These are phyloP conservation scores for Leccinellum rugosiceps DNA, from an alignment of 768 basidiomycete genomes.

Conservation along the genomic window DNA sequence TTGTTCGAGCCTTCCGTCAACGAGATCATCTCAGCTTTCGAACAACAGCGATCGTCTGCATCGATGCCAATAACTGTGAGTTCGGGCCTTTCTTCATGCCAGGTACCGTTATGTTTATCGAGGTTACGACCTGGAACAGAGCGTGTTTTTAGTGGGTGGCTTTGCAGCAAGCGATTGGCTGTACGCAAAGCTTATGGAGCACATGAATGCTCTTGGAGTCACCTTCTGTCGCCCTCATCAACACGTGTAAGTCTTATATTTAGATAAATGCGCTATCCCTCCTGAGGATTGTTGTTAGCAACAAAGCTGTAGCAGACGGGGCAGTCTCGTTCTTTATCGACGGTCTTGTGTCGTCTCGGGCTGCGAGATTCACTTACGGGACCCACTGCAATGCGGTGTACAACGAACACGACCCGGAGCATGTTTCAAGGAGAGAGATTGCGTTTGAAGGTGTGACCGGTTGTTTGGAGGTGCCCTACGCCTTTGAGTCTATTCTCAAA, in stretches of 20 bases:
- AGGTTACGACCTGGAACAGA: neutral
- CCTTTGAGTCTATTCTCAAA: constrained; percentile 10
- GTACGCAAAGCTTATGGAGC: constrained; percentile 9
- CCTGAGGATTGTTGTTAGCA: neutral
- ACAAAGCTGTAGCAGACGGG: constrained; percentile 15
- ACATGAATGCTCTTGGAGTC: constrained; percentile 7
- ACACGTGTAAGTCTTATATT: constrained; percentile 9
- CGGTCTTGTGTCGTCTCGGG: constrained; percentile 9
- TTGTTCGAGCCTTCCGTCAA: constrained; percentile 13
- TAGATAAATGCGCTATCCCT: neutral
- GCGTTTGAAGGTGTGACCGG: constrained; percentile 12
- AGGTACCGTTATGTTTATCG: neutral
- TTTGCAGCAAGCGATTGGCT: constrained; percentile 14
- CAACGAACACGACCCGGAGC: constrained; percentile 7
- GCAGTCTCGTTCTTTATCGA: constrained; percentile 12
- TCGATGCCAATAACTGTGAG: constrained; percentile 10
- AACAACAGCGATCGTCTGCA: constrained; percentile 8
- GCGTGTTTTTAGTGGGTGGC: constrained; percentile 13
- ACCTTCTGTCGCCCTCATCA: constrained; percentile 10
- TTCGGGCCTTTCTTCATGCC: neutral
- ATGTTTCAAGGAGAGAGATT: constrained; percentile 1
- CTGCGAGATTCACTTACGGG: constrained; percentile 13
- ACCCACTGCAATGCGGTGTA: constrained; percentile 13
- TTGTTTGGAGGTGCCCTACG: constrained; percentile 5
- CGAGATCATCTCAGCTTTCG: constrained; percentile 13